Evolutionary conservation across 441 rosid genomes (phyloP), one percentile per base, ranked within the genome.

Genomic region (Manihot esculenta): DNA sequence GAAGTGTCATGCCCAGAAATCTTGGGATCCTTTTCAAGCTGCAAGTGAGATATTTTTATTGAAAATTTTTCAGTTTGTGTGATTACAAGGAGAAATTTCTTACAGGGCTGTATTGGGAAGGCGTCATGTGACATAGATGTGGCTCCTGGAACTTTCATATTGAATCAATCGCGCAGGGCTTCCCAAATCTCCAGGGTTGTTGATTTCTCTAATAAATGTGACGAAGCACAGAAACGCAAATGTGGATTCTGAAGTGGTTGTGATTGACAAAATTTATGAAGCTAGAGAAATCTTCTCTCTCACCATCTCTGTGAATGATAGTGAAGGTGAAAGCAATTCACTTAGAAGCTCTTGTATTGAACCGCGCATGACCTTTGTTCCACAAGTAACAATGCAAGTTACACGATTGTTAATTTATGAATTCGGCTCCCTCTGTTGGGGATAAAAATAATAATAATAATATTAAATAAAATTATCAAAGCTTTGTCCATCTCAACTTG

Each of bases 101-200:
- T 70, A 82, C 87, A 94, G 99, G 85, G 24, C 23, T 94, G 99
- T 69, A 82, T 92, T 24, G 97, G 97, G 24, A 88, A 88, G 80
- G 83, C 84, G 59, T 80, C 87, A 71, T 94, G 99, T 77, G 80
- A 94, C 0, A 88, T 94, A 68, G 84, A 84, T 0, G 97, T 90
- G 38, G 87, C 91, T 30, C 92, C 97, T 0, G 88, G 70, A 60
- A 87, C 86, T 78, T 94, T 35, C 26, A 48, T 8, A 53, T 27
- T 27, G 26, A 69, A 41, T 24, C 24, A 56, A 10, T 24, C 20
- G 30, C 20, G 2, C 35, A 10, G 23, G 3, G 35, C 49, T 18
- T 10, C 47, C 44, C 30, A 38, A 68, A 59, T 51, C 26, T 64
- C 72, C 23, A 47, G 68, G 78, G 71, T 17, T 47, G 58, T 58